Evolutionary conservation across 2,329 filamentous ascomycete species (phyloP).

Genomic region (Amauroascus verrucosus): DNA sequence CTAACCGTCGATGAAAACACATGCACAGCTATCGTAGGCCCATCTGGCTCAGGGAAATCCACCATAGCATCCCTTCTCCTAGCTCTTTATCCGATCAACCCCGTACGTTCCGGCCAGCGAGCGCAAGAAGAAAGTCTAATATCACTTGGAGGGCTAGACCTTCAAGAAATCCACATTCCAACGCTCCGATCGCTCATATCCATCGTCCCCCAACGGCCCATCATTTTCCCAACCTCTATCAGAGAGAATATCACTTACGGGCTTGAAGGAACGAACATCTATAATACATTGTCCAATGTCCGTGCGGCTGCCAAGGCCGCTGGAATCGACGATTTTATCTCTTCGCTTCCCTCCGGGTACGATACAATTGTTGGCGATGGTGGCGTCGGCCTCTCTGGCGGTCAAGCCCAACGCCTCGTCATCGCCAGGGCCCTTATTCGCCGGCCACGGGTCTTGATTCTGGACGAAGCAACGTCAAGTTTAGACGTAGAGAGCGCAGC

Average conservation of each 20-base stretch:
- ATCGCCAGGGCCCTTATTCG: slow-evolving; percentile 71
- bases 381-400: slow-evolving; percentile 62
- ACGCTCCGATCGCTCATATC: slow-evolving; percentile 51
- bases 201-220: slow-evolving; percentile 53
- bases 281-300: slow-evolving; percentile 39
- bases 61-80: slow-evolving; percentile 68
- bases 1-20: slow-evolving; percentile 53
- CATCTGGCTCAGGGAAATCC: slow-evolving; percentile 84
- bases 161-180: slow-evolving; percentile 49
- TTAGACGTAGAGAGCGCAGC: slow-evolving; percentile 61
- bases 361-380: slow-evolving; percentile 66
- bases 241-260: slow-evolving; percentile 62
- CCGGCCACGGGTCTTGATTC: slow-evolving; percentile 59
- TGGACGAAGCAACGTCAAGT: slow-evolving; percentile 80
- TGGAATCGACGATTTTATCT: slow-evolving; percentile 65
- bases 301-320: slow-evolving; percentile 47
- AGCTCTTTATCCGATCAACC: slow-evolving; percentile 61
- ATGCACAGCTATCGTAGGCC: slow-evolving; percentile 68
- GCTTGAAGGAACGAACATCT: slow-evolving; percentile 44
- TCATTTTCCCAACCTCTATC: slow-evolving; percentile 44
- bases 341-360: slow-evolving; percentile 60
- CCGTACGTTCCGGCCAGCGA: slow-evolving; percentile 22
- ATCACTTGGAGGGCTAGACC: slow-evolving; percentile 43
- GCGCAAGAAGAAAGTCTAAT: slow-evolving; percentile 38
- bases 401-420: slow-evolving; percentile 70